Conservation (phyloP, 768 basidiomycete species). For the Phylloporus scabripes region DNA sequence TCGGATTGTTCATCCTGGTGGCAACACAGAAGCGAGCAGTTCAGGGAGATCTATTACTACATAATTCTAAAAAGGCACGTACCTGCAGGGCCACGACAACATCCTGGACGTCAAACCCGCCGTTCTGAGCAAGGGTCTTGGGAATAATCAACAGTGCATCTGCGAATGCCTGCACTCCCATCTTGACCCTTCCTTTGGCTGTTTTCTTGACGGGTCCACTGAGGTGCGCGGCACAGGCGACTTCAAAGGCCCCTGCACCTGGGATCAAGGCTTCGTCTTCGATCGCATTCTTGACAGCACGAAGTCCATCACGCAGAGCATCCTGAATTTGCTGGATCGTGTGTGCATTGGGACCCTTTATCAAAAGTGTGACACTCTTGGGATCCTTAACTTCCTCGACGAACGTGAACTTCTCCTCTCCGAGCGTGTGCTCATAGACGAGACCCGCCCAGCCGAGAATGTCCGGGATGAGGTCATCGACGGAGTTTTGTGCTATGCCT, state of each 20-base stretch:
- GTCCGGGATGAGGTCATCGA: constrained; percentile 89
- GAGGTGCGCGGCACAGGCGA: constrained; percentile 84
- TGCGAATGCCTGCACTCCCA: constrained; percentile 96
- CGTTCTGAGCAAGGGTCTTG: constrained; percentile 94
- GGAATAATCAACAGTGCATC: constrained; percentile 93
- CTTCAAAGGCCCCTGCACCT: constrained; percentile 97
- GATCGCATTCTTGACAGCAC: constrained; percentile 93
- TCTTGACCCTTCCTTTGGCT: constrained; percentile 92
- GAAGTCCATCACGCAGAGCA: constrained; percentile 93
- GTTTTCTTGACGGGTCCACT: constrained; percentile 71
- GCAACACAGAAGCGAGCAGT: constrained; percentile 1
- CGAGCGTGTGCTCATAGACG: constrained; percentile 97
- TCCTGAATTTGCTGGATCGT: constrained; percentile 97
- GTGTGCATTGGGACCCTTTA: constrained; percentile 97
- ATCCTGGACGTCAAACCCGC: constrained; percentile 96
- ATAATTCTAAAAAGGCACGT: constrained; percentile 14
- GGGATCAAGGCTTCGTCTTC: constrained; percentile 88
- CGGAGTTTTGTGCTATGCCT: constrained; percentile 94
- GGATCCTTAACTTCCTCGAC: constrained; percentile 95
- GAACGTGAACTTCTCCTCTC: constrained; percentile 98
- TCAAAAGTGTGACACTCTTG: constrained; percentile 90
- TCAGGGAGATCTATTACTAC: constrained; percentile 10
- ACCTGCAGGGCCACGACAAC: constrained; percentile 89
- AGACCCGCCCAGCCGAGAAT: constrained; percentile 96
- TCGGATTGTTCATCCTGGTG: constrained; percentile 86